phyloP scores from a whole-genome alignment of 768 basidiomycete species.

The Phaeotremella fagi region DNA sequence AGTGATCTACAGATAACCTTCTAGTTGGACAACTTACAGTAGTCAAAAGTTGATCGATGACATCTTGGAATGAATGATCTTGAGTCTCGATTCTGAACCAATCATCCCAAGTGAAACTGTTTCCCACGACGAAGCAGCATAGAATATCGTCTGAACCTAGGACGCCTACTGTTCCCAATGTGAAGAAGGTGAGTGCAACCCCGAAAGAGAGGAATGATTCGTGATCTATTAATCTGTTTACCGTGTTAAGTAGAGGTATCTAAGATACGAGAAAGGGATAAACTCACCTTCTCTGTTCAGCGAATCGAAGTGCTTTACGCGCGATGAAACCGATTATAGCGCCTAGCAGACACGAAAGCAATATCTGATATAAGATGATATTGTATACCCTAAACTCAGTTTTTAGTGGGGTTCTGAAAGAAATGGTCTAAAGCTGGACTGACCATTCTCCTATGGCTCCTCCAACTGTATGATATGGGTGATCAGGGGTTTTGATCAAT shows the following conservation, averaged over 20 bases:
- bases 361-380: slow-evolving; percentile 49
- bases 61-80: slow-evolving; percentile 46
- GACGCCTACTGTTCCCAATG: slow-evolving; percentile 47
- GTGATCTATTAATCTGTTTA: slow-evolving; percentile 50
- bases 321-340: slow-evolving; percentile 49
- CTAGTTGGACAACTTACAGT: slow-evolving; percentile 17
- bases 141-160: slow-evolving; percentile 52
- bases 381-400: slow-evolving; percentile 41
- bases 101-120: slow-evolving; percentile 48
- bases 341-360: slow-evolving; percentile 46
- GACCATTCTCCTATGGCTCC: slow-evolving; percentile 49
- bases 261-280: neutral
- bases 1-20: slow-evolving; percentile 2
- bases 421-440: slow-evolving; percentile 8
- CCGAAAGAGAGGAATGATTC: slow-evolving; percentile 50
- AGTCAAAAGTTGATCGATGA: slow-evolving; percentile 46
- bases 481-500: slow-evolving; percentile 37
- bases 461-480: slow-evolving; percentile 39
- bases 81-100: slow-evolving; percentile 47
- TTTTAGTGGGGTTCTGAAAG: neutral
- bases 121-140: slow-evolving; percentile 48
- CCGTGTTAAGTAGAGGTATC: too few relatives aligned
- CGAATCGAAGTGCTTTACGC: slow-evolving; percentile 42
- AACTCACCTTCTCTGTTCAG: slow-evolving; percentile 32
- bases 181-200: slow-evolving; percentile 48